These are phyloP conservation scores for Ceratobasidium sp. DNA, from an alignment of 1,284 basidiomycete genomes.

Conservation along the genomic window DNA sequence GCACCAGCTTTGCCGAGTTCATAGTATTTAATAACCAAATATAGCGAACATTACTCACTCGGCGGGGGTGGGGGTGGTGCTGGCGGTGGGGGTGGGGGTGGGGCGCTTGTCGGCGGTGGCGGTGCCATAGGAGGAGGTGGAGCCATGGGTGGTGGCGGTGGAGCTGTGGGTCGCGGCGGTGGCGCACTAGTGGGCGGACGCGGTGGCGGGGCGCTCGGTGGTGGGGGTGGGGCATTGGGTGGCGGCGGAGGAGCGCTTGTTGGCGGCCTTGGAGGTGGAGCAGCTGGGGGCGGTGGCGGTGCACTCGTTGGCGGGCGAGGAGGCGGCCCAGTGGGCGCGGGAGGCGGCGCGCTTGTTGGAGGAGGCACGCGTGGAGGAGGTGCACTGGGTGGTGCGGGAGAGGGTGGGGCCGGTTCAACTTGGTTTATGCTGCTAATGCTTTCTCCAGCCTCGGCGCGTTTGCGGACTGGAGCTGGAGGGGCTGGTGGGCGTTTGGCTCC, in stretches of 20 bases:
- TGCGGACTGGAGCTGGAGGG: conserved; percentile 21
- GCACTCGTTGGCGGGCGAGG: conserved; percentile 42
- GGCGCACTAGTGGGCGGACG: conserved; percentile 50
- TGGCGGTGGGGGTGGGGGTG: conserved; percentile 45
- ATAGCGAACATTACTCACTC: too few species aligned
- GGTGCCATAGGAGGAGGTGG: conserved; percentile 43
- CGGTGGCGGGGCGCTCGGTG: conserved; percentile 39
- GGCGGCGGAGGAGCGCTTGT: conserved; percentile 43
- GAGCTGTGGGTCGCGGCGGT: conserved; percentile 42
- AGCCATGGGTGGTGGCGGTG: conserved; percentile 44
- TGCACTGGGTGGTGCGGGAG: conserved; percentile 45
- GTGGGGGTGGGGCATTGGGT: conserved; percentile 30
- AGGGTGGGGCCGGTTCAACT: too few species aligned
- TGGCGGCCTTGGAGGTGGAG: conserved; percentile 42
- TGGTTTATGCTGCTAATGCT: conserved; percentile 26
- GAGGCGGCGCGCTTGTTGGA: conserved; percentile 55
- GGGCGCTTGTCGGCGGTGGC: conserved; percentile 44
- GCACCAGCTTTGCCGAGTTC: too few species aligned
- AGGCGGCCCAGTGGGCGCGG: conserved; percentile 47
- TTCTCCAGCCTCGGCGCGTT: neutral
- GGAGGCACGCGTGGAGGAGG: conserved; percentile 15
- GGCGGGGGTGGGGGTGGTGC: conserved; percentile 51
- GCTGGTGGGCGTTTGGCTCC: conserved; percentile 14
- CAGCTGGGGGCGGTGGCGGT: conserved; percentile 51
- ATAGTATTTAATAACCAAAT: too few species aligned